Evolutionary conservation across 768 basidiomycete species (phyloP), one percentile per base, ranked within the genome.

Genomic region (Macrolepiota dolichaula): DNA sequence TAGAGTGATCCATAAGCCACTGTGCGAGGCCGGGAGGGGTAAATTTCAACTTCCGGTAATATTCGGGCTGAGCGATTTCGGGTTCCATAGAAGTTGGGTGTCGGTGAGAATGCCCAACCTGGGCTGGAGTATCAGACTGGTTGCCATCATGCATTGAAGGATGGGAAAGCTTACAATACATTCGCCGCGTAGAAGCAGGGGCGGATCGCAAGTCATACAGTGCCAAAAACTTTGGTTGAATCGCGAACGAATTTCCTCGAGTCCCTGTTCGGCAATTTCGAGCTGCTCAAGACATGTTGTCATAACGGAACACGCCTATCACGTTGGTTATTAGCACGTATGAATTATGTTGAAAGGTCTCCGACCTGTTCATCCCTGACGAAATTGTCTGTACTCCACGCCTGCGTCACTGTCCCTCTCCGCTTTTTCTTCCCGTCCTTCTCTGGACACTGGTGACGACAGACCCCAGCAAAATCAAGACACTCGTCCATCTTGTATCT

Each of bases 101-200:
- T n/a, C 88, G 80, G 63, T 85, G 84, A 44, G 79, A 80, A 68
- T 90, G 88, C 0, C 83, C 83, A 36, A 81, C 71, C 88, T 89
- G 67, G n/a, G n/a, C 22, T 42, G 12, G 5, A 40, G 49, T 12
- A 1, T 42, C 12, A 52, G 29, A 1, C 7, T 53, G 54, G 36
- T 4, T 38, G 11, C n/a, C 10, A 2, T n/a, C 15, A 13, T 5
- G 7, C 50, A 32, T 9, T 19, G n/a, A 13, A 25, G 24, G 19
- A 24, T 2, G 19, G 40, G 62, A n/a, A n/a, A 5, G 36, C 82
- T 56, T 65, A 85, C 88, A 35, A 87, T 72, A 53, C 68, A 77
- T 4, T 71, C 65, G 38, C 78, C 74, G 56, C 76, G 74, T 76
- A 90, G 79, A 24, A 81, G 63, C 44, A 87, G 77, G 22, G 73